Evolutionary conservation across 2,329 filamentous ascomycete species (phyloP).

Genomic region (Aspergillus eucalypticola): DNA sequence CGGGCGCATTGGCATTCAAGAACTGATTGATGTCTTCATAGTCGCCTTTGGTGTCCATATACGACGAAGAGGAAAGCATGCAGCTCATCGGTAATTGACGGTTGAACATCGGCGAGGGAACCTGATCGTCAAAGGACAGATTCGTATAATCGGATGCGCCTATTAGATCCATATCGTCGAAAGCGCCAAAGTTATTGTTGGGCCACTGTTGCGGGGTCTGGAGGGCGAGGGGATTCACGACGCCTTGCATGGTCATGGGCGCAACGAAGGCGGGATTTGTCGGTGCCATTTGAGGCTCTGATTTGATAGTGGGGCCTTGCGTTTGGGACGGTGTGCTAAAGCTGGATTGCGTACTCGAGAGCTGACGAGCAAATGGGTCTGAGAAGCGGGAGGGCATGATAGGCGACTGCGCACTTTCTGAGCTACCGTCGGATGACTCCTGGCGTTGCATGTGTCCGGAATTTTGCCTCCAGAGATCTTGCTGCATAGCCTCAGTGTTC

Average conservation of each 20-base stretch:
- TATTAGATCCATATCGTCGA: conserved; percentile 39
- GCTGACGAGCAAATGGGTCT: conserved; percentile 32
- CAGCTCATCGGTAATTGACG: conserved; percentile 38
- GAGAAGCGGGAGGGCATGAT: conserved; percentile 32
- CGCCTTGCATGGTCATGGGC: conserved; percentile 34
- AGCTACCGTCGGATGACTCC: conserved; percentile 59
- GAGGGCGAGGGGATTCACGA: conserved; percentile 40
- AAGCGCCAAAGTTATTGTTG: conserved; percentile 27
- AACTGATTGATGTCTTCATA: conserved; percentile 45
- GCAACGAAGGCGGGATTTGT: conserved; percentile 26
- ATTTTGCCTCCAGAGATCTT: conserved; percentile 55
- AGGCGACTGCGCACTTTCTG: conserved; percentile 55
- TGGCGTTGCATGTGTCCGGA: conserved; percentile 54
- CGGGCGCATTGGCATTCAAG: conserved; percentile 40
- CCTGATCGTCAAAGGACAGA: conserved; percentile 36
- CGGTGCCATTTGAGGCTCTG: conserved; percentile 25
- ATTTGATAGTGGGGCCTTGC: conserved; percentile 31
- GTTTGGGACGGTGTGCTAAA: conserved; percentile 39
- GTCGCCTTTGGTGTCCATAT: conserved; percentile 34
- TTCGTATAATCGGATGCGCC: conserved; percentile 31
- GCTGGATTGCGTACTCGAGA: conserved; percentile 45
- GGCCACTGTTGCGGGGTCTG: conserved; percentile 34
- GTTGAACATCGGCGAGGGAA: conserved; percentile 39
- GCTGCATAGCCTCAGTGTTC: conserved; percentile 56
- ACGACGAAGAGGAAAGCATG: conserved; percentile 30